Conservation (phyloP, 2,329 filamentous ascomycete genomes). For the Chalaropsis ovoidea region DNA sequence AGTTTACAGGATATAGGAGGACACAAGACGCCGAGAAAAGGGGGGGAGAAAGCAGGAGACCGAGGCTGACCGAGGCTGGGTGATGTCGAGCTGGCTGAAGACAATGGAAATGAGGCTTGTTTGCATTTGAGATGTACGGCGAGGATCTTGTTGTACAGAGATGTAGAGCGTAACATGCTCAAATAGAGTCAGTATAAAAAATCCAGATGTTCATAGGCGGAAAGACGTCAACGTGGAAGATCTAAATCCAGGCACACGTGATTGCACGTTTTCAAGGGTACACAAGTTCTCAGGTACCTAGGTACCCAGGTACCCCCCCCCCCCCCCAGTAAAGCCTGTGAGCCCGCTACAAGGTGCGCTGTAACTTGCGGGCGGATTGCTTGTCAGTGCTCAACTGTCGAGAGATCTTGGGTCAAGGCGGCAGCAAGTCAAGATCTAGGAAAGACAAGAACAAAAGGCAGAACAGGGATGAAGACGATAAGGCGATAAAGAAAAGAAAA, state of each 20-base stretch:
- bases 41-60: neutral
- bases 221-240: too few species aligned
- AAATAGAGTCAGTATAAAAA: too few species aligned
- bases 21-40: neutral
- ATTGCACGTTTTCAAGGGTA: too few species aligned
- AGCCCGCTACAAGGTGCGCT: neutral
- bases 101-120: too few species aligned
- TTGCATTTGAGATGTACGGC: too few species aligned
- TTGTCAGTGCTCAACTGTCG: neutral
- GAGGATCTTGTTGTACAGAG: too few species aligned
- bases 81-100: too few species aligned
- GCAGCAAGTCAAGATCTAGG: neutral
- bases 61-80: neutral
- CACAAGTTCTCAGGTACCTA: too few species aligned
- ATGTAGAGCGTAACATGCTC: too few species aligned
- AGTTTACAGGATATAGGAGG: neutral
- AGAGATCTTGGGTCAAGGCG: conserved; percentile 5
- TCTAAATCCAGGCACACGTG: neutral
- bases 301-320: too few species aligned
- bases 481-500: neutral
- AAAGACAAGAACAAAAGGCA: neutral
- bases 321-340: too few species aligned
- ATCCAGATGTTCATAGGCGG: too few species aligned
- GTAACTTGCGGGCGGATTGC: conserved; percentile 5
- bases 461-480: neutral